Conservation (phyloP, 345 rosid species). For the Bruguiera sexangula region DNA sequence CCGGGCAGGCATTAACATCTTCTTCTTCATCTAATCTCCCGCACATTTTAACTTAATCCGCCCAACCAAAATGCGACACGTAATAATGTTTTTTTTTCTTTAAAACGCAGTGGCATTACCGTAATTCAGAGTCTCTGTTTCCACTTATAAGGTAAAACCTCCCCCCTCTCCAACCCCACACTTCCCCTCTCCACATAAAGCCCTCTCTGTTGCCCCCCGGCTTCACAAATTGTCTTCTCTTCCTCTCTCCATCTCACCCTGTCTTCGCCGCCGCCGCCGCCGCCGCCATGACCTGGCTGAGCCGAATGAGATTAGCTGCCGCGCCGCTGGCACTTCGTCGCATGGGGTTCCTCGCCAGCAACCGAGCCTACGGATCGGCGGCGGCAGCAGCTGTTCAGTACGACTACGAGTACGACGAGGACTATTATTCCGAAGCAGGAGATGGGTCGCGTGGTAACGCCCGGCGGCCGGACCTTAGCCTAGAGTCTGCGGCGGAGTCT, state of each 20-base stretch:
- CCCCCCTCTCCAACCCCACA: not conserved
- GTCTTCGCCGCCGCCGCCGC: conserved; percentile 18
- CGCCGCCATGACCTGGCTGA: conserved; percentile 60
- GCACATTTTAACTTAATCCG: too few relatives aligned
- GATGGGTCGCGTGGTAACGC: conserved; percentile 1
- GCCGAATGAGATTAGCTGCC: conserved; percentile 35
- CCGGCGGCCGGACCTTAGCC: conserved; percentile 13
- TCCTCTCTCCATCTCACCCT: conserved; percentile 8
- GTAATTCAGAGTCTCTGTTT: conserved; percentile 18
- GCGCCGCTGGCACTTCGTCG: conserved; percentile 22
- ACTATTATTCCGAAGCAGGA: conserved; percentile 6
- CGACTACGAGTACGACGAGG: conserved; percentile 37
- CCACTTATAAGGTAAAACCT: not conserved
- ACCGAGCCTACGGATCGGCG: conserved; percentile 61
- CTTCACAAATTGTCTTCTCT: conserved; percentile 1
- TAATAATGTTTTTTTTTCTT: not conserved
- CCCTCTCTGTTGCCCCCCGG: not conserved
- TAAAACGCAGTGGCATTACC: conserved; percentile 18
- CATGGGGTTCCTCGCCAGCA: not conserved
- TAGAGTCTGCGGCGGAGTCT: conserved; percentile 37
- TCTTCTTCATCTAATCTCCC: not conserved
- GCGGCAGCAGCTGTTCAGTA: conserved; percentile 61
- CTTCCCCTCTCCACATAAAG: not conserved
- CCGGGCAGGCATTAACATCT: not conserved
- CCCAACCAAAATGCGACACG: not conserved